Percentiles rank a stretch among this genome's conserved stretches.
These are phyloP conservation scores for Auricularia cornea DNA, from an alignment of 768 basidiomycete species.

Conservation along the genomic window DNA sequence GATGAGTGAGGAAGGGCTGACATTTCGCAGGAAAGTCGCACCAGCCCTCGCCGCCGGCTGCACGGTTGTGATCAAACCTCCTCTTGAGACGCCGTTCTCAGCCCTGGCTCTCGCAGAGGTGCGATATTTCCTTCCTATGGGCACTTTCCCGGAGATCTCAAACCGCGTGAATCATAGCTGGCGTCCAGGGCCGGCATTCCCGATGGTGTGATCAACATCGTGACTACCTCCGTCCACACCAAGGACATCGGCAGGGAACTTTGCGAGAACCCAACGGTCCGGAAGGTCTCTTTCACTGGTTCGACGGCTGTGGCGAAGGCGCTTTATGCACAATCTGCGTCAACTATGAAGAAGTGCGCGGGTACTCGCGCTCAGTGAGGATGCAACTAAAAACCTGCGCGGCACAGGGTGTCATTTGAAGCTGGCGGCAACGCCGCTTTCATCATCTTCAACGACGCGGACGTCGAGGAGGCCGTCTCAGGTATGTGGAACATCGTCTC, in stretches of 20 bases:
- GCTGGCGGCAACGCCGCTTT: conserved; percentile 94
- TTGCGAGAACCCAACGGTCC: conserved; percentile 78
- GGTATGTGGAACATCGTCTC: no score
- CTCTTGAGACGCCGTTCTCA: conserved; percentile 92
- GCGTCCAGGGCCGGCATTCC: conserved; percentile 86
- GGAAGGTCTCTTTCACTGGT: conserved; percentile 89
- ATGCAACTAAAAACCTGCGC: neutral
- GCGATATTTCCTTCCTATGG: conserved; percentile 8
- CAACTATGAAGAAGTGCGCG: conserved; percentile 73
- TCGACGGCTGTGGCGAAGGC: conserved; percentile 75
- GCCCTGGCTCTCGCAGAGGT: conserved; percentile 88
- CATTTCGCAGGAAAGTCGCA: conserved; percentile 77
- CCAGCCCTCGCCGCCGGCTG: conserved; percentile 94
- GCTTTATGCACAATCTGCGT: conserved; percentile 62
- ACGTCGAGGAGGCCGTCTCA: conserved; percentile 79
- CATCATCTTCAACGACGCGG: conserved; percentile 94
- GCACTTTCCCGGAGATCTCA: no score
- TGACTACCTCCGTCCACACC: conserved; percentile 82
- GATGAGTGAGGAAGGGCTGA: conserved; percentile 10
- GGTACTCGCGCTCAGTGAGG: neutral
- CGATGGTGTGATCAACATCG: conserved; percentile 88
- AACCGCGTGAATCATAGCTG: no score
- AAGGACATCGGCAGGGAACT: conserved; percentile 87
- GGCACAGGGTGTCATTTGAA: conserved; percentile 62
- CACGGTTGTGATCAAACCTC: conserved; percentile 89